These are phyloP conservation scores for Phlebiopsis gigantea DNA, from an alignment of 768 basidiomycete species.

Conservation along the genomic window DNA sequence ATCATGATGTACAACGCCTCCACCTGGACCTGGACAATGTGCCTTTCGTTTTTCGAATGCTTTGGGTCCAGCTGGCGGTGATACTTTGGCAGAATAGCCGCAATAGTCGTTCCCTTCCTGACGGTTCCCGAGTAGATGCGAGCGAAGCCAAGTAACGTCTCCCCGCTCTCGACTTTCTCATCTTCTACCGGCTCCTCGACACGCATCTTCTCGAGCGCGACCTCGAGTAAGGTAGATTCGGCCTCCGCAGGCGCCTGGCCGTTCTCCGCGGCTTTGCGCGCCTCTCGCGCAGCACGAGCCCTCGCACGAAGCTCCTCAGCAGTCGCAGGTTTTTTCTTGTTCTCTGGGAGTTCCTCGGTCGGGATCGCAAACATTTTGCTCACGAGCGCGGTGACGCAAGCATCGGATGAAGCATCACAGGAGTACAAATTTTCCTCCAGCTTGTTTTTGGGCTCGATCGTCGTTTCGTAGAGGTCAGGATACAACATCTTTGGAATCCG, in stretches of 20 bases:
- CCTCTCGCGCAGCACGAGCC: constrained; percentile 51
- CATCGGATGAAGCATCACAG: constrained; percentile 52
- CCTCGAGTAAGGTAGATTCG: constrained; percentile 13
- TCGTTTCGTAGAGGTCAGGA: constrained; percentile 63
- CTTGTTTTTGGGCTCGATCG: constrained; percentile 62
- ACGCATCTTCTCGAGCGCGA: constrained; percentile 18
- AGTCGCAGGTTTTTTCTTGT: constrained; percentile 69
- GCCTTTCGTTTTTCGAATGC: constrained; percentile 64
- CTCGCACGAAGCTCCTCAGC: constrained; percentile 78
- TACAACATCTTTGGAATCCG: constrained; percentile 92
- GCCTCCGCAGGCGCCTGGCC: constrained; percentile 9
- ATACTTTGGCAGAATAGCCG: constrained; percentile 87
- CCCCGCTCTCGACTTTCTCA: constrained; percentile 33
- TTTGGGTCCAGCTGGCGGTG: constrained; percentile 51
- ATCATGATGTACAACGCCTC: constrained; percentile 92
- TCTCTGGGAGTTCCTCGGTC: constrained; percentile 77
- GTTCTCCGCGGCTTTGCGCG: constrained; percentile 18
- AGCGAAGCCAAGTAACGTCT: constrained; percentile 87
- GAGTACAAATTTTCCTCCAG: constrained; percentile 81
- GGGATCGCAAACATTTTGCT: constrained; percentile 98
- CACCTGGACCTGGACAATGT: constrained; percentile 56
- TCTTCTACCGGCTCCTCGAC: constrained; percentile 18
- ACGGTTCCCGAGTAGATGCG: constrained; percentile 90
- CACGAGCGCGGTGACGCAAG: constrained; percentile 77
- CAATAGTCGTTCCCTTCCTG: constrained; percentile 53